Base-by-base conservation (phyloP, 2,329 filamentous ascomycete species). In the Venturia pyrina region DNA sequence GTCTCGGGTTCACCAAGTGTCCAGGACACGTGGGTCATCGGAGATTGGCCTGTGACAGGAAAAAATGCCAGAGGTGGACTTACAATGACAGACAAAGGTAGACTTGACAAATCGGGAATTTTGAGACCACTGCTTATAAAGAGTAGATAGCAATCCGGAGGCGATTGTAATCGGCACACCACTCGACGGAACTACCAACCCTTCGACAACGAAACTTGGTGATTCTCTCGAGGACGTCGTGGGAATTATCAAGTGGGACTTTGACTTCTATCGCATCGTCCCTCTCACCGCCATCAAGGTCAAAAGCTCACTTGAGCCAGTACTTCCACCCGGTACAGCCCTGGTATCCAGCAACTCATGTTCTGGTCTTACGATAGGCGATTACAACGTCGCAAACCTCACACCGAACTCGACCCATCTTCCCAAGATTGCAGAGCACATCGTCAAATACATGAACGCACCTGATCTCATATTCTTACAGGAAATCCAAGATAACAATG, bases 301-400 rank as follows among this genome's bases (percentile, higher is more conserved):
- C 41, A 76, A 78, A 59, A 72, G 72, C 2, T 79, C 80, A 5
- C 74, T 77, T 41, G 74, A 77, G 10, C 81, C 82, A 2, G 73
- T 75, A 7, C 72, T 83, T 10, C 80, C 82, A 13, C 77, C 80
- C 0, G 74, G 84, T 0, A 82, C 83, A 4, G 79, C 89, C 87
- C 41, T 43, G 11, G 41, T 43, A 17, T 43, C 41, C 41, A 43
- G 41, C 41, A 17, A 43, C 10, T 43, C 41, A 43, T 43, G 41
- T 43, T 43, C 41, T 17, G 41, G 41, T 13, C 41, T 43, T 13
- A 43, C 41, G 1, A 74, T 89, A 32, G 87, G 83, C 62, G 81
- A 82, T 67, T 90, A 90, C 80, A 90, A 90, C 73, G 81, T 89
- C 41, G 86, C 89, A 74, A 90, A 90, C 74, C 79, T 90, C 19